Base-by-base conservation (phyloP, 2,329 filamentous ascomycete genomes). In the Ceratocystis huliohia region DNA sequence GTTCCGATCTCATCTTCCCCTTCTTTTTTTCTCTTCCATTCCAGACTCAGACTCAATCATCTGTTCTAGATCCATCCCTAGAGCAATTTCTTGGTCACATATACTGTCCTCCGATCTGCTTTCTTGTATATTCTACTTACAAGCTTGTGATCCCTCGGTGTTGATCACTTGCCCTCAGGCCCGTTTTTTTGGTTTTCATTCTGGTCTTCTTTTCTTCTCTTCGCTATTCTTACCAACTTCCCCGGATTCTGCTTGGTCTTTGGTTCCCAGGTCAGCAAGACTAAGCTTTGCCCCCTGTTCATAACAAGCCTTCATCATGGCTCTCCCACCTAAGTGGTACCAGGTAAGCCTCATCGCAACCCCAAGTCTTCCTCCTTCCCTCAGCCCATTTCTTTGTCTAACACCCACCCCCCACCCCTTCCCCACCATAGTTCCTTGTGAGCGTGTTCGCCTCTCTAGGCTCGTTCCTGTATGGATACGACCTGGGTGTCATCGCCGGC, bases 391-490 rank as follows among this genome's bases (percentile, higher is more conserved):
- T 5, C n/a, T 30, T 48, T 50, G 44, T 13, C 44, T 50, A n/a
- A 62, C 20, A 2, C 3, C 33, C 37, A 44, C 30, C 20, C 41
- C 59, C 50, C 48, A n/a, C 46, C 20, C 46, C 46, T 22, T 10
- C 45, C 44, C 28, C 6, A 37, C 67, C 37, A 48, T 71, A 83
- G 74, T 81, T 81, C 70, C 77, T 82, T 63, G 78, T 82, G 45
- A 77, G 78, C 71, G 75, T 81, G 37, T 83, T 84, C 71, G 81
- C 81, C 69, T 83, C 81, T 25, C 74, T 83, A 53, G 81, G 81
- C 56, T 82, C 80, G 3, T 75, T 82, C 61, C 76, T 81, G 41
- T 84, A 75, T 70, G 81, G 81, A 63, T 83, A 84, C 71, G 81
- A 83, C 71, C 74, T 84, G 10, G 80, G 80, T 71, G 78, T 81